Base-by-base conservation (phyloP, 1,284 basidiomycete species). In the Cerrena zonata region DNA sequence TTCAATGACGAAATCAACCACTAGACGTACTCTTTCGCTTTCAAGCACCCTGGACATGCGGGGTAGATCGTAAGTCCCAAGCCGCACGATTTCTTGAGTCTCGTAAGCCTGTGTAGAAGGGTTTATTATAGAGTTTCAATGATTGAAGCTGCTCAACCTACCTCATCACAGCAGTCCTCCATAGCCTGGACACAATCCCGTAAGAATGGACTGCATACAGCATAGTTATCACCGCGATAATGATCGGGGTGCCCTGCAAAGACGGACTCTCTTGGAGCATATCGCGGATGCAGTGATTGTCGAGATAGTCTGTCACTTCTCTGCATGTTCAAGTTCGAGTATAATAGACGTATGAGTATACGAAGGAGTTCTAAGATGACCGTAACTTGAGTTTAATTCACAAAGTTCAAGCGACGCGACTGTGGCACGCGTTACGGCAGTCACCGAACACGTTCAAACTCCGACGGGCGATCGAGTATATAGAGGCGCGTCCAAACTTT, bases 141-240 rank as follows among this genome's bases (percentile, higher is more conserved):
- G 7, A 51, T 24, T 5, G 19, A 19, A 19, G 2, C 46, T 15
- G 15, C 1, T 43, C 26, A 49, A 4, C 53, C n/a, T 36, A 69
- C 70, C 78, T 87, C 84, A 61, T 86, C 80, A 58, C 83, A 87
- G 57, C 85, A 86, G 57, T 86, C 83, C 58, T 86, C 82, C 72
- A 89, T 78, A 0, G 82, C 80, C 53, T 75, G 69, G 2, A 89
- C 86, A 58, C 86, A 88, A 63, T 88, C 86, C 48, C 75, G 74
- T 18, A 89, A 68, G 62, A 78, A 80, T 0, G 79, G 83, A 7
- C 85, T 84, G 61, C 85, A 89, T 50, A 77, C 71, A 0, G 79
- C 76, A 52, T 81, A 74, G 4, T 69, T 72, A 47, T 88, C 86
- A 0, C 77, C 76, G 1, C 79, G 72, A 58, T 84, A 77, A 12